Conservation (phyloP, 768 basidiomycete genomes). For the Trametes coccinea region DNA sequence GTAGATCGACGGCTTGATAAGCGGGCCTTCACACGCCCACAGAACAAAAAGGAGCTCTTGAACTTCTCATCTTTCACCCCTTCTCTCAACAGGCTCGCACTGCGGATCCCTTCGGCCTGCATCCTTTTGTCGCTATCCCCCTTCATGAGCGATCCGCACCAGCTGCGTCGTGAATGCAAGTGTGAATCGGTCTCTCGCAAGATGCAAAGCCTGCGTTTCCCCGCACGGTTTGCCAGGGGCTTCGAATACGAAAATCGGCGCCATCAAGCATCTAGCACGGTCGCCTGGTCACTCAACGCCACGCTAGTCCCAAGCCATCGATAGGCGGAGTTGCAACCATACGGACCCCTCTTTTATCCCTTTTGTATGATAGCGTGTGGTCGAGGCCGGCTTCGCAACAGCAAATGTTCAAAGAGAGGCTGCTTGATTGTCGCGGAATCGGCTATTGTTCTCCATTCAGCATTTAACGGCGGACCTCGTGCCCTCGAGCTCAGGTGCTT, state of each 20-base stretch:
- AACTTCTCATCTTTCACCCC: neutral
- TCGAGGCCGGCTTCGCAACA: neutral
- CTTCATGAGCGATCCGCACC: too few relatives aligned
- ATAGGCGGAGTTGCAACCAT: conserved; percentile 7
- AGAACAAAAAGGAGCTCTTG: neutral
- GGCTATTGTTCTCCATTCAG: neutral
- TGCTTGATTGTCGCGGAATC: neutral
- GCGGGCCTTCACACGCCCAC: neutral
- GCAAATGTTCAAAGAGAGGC: neutral
- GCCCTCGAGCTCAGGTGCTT: neutral
- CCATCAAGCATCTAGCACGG: neutral
- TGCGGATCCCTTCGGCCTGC: neutral
- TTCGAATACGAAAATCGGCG: neutral
- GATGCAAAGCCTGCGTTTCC: too few relatives aligned
- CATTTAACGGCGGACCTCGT: conserved; percentile 1
- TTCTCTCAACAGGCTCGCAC: neutral
- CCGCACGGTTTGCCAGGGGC: too few relatives aligned
- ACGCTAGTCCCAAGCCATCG: neutral
- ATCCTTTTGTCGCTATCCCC: too few relatives aligned
- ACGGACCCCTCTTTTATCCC: neutral
- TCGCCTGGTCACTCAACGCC: neutral
- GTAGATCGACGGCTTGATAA: conserved; percentile 7
- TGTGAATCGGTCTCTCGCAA: too few relatives aligned
- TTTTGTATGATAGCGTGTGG: neutral
- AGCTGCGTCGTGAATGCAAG: too few relatives aligned